These are phyloP conservation scores for Xerocomus minutiporus DNA, from an alignment of 1,284 basidiomycete genomes.

Conservation along the genomic window DNA sequence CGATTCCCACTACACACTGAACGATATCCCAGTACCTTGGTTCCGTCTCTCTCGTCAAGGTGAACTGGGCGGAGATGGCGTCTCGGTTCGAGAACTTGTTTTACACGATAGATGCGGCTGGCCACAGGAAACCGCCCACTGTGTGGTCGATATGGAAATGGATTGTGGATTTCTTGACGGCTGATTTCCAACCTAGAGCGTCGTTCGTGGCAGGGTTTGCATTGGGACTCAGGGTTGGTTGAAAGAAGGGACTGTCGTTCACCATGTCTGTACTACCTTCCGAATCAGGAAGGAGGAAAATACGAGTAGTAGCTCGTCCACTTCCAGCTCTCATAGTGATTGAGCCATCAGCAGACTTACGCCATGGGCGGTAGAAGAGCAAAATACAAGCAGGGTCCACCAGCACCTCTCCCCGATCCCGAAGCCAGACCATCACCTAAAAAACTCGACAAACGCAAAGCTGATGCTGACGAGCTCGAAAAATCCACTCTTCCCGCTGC, in stretches of 20 bases:
- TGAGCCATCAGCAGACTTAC: not conserved
- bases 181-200: slow-evolving; percentile 86
- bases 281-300: slow-evolving; percentile 20
- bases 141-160: slow-evolving; percentile 64
- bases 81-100: slow-evolving; percentile 71
- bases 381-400: slow-evolving; percentile 85
- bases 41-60: slow-evolving; percentile 63
- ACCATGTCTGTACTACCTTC: slow-evolving; percentile 3
- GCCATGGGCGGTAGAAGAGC: slow-evolving; percentile 67
- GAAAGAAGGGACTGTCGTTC: slow-evolving; percentile 8
- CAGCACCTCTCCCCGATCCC: slow-evolving; percentile 54
- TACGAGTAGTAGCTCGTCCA: too few species aligned
- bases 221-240: slow-evolving; percentile 65
- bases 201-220: slow-evolving; percentile 70
- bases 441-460: slow-evolving; percentile 71
- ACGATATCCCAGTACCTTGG: slow-evolving; percentile 62
- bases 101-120: slow-evolving; percentile 58
- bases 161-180: slow-evolving; percentile 82
- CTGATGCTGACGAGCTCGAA: slow-evolving; percentile 48
- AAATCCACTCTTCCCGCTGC: slow-evolving; percentile 33
- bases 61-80: slow-evolving; percentile 71
- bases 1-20: slow-evolving; percentile 1
- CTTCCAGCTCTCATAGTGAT: not conserved
- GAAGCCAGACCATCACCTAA: slow-evolving; percentile 40
- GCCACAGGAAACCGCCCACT: slow-evolving; percentile 53